A percentile compares a stretch with the other conserved stretches of the same genome.
Conservation (phyloP, 2,329 filamentous ascomycete species). For the Nemania sp. region DNA sequence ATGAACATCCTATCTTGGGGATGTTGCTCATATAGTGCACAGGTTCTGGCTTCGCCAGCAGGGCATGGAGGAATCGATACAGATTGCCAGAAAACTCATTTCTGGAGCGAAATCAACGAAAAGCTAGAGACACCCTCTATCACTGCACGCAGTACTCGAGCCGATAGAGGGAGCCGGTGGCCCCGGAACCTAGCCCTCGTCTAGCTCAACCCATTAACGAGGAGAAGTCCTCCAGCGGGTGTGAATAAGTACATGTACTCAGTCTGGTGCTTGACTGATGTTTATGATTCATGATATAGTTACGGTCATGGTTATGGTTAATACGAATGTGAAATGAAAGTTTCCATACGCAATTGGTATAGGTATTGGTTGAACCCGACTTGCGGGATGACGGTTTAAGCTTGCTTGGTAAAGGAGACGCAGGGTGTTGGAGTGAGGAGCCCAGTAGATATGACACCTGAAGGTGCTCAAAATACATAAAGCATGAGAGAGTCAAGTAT, state of each 20-base stretch:
- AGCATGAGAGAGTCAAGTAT: too few relatives aligned
- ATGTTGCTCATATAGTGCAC: constrained; percentile 9
- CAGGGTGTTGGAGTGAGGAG: too few relatives aligned
- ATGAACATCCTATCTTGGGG: neutral
- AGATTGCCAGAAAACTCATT: constrained; percentile 59
- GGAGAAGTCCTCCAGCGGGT: neutral
- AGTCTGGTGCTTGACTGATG: neutral
- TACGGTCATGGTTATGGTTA: too few relatives aligned
- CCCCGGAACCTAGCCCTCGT: too few relatives aligned
- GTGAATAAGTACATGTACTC: neutral
- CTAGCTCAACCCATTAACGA: neutral
- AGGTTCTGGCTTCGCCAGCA: constrained; percentile 67
- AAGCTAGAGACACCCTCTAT: constrained; percentile 14
- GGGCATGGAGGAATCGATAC: constrained; percentile 59
- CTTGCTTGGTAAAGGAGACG: too few relatives aligned
- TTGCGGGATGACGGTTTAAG: too few relatives aligned
- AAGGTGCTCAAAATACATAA: too few relatives aligned
- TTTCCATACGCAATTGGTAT: too few relatives aligned
- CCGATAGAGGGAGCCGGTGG: constrained; percentile 3
- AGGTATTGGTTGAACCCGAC: too few relatives aligned
- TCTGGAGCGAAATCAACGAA: constrained; percentile 42
- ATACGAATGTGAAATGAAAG: neutral
- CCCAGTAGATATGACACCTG: too few relatives aligned
- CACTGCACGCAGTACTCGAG: constrained; percentile 5
- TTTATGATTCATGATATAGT: neutral